Evolutionary conservation across 2,329 filamentous ascomycete species (phyloP).

Genomic region (Myriosclerotinia curreyana): DNA sequence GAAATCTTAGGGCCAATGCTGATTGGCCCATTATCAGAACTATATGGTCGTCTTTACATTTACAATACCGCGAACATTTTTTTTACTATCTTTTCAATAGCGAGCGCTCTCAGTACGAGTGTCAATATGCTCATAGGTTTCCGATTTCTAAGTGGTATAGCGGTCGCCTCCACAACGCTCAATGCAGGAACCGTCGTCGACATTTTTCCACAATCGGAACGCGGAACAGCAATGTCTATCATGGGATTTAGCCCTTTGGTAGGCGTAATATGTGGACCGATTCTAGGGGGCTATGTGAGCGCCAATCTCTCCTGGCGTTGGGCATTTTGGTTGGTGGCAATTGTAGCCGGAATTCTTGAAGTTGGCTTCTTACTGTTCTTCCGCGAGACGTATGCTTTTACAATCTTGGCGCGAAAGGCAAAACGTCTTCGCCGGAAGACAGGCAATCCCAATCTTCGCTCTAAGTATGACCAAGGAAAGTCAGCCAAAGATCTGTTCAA

Average conservation of each 20-base stretch:
- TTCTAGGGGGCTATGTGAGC: slow-evolving; percentile 40
- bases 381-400: slow-evolving; percentile 48
- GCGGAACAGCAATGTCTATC: slow-evolving; percentile 74
- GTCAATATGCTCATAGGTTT: slow-evolving; percentile 53
- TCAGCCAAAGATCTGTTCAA: slow-evolving; percentile 36
- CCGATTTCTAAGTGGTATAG: slow-evolving; percentile 60
- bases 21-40: slow-evolving; percentile 50
- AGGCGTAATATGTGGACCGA: background rate
- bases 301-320: slow-evolving; percentile 40
- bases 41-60: slow-evolving; percentile 53
- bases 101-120: slow-evolving; percentile 51
- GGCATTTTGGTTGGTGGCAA: slow-evolving; percentile 48
- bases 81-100: slow-evolving; percentile 49
- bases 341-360: slow-evolving; percentile 35
- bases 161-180: slow-evolving; percentile 75
- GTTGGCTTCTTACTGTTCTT: slow-evolving; percentile 42
- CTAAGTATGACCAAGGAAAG: slow-evolving; percentile 39
- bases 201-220: slow-evolving; percentile 69
- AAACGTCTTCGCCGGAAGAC: slow-evolving; percentile 47
- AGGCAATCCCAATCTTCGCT: slow-evolving; percentile 50
- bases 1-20: slow-evolving; percentile 32
- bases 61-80: slow-evolving; percentile 52
- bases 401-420: slow-evolving; percentile 46
- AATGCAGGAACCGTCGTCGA: slow-evolving; percentile 82
- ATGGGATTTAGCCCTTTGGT: slow-evolving; percentile 59